Evolutionary conservation across 2,329 filamentous ascomycete genomes (phyloP).

Genomic region (Aspergillus caelatus): DNA sequence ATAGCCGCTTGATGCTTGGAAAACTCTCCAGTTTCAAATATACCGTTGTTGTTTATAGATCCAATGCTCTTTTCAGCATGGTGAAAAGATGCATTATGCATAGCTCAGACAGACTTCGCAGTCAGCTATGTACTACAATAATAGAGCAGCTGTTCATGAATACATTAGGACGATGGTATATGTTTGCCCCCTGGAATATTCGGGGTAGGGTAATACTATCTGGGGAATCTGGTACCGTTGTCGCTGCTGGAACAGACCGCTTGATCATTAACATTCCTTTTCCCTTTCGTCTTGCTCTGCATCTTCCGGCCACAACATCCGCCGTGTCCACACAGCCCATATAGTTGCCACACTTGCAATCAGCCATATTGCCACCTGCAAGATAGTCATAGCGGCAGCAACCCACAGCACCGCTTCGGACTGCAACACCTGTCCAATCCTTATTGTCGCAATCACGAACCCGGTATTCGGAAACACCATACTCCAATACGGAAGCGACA

Average conservation of each 20-base stretch:
- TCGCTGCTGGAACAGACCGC: not conserved
- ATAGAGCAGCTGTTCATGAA: too few species aligned
- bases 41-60: too few species aligned
- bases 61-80: too few species aligned
- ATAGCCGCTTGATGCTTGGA: too few species aligned
- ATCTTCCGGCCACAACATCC: not conserved
- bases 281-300: not conserved
- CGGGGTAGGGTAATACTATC: too few species aligned
- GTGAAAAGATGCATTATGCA: too few species aligned
- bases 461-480: constrained; percentile 47
- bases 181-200: too few species aligned
- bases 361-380: constrained; percentile 16
- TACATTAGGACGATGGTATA: too few species aligned
- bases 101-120: too few species aligned
- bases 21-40: too few species aligned
- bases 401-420: constrained; percentile 35
- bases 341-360: not conserved
- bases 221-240: too few species aligned
- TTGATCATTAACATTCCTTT: not conserved
- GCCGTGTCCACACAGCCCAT: not conserved
- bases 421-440: constrained; percentile 39
- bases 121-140: too few species aligned
- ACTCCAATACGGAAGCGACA: constrained; percentile 22
- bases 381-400: constrained; percentile 9
- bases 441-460: constrained; percentile 47